phyloP scores from a whole-genome alignment of 140 eudicot species.

The Bidens hawaiensis region DNA sequence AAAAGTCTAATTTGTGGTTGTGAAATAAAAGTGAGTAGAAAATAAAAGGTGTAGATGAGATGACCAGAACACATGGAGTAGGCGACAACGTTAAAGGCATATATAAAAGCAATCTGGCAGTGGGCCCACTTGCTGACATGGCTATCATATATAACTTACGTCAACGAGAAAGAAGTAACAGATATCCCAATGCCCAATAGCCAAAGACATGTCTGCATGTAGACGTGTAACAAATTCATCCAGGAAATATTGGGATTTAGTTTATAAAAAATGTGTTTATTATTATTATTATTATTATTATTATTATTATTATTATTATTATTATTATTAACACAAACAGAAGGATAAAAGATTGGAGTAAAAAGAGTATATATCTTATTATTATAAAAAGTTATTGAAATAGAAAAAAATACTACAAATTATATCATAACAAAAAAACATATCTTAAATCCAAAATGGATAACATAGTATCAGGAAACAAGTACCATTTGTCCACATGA shows the following conservation, averaged over 20 bases:
- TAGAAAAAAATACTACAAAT: neutral
- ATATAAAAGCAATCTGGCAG: conserved; percentile 10
- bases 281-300: too few species aligned
- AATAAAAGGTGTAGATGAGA: neutral
- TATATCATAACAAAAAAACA: neutral
- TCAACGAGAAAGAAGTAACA: conserved; percentile 16
- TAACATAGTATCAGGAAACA: neutral
- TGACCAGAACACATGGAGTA: conserved; percentile 39
- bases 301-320: too few species aligned
- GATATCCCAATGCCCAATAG: conserved; percentile 20
- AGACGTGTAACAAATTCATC: conserved; percentile 42
- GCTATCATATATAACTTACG: conserved; percentile 25
- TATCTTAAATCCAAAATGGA: neutral
- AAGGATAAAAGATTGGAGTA: too few species aligned
- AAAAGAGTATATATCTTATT: too few species aligned
- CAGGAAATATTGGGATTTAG: conserved; percentile 1
- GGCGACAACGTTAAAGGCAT: conserved; percentile 23
- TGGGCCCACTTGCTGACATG: conserved; percentile 37
- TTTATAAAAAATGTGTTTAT: too few species aligned
- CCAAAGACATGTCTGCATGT: conserved; percentile 2
- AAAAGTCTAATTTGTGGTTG: neutral
- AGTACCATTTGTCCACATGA: conserved; percentile 25
- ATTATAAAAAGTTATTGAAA: too few species aligned
- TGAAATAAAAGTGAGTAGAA: neutral
- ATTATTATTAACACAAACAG: too few species aligned